Evolutionary conservation across 371 early-diverging fungal genomes (phyloP), one percentile per base, ranked within the genome.

Genomic region (Rhizopus sp.): DNA sequence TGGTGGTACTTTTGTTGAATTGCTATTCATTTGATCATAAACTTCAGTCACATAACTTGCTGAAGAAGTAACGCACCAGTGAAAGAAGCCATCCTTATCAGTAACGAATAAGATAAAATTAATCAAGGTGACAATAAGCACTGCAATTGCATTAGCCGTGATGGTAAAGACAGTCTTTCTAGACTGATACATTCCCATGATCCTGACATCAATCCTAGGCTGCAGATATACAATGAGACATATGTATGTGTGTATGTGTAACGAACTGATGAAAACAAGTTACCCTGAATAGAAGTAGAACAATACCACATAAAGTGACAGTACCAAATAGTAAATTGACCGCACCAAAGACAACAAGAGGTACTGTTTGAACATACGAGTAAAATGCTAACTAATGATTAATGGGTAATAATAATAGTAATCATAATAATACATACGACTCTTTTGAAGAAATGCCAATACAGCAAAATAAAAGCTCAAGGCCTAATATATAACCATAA

Each of bases 401-500:
- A 1, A 47, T 30, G 4, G 7, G 48, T 16, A 31, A 31, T 16
- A 48, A 10, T n/a, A 39, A 17, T 39, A 9, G 7, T 23, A 48
- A 15, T 23, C 2, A 23, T 23, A 23, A 17, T 37, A 17, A 54
- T 15, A 62, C 70, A 16, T 65, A 73, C 68, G 68, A 32, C 65
- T 73, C 30, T 63, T 59, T 23, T 59, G 52, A 47, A 65, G 54
- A 50, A 73, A 70, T 1, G 66, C 67, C 35, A 65, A 49, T 5
- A 64, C 45, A 41, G 68, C 65, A 42, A 73, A 69, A 50, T 73
- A 73, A 47, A 70, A 67, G 37, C 68, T 68, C 13, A 73, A 34
- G 2, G 37, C 68, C 68, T 73, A 50, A 37, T 31, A 32, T 37
- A 31, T 3, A 15, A 44, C 16, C 47, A 5, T 39, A 13, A 50